phyloP scores from a whole-genome alignment of 768 basidiomycete species.

The Suillus cothurnatus region DNA sequence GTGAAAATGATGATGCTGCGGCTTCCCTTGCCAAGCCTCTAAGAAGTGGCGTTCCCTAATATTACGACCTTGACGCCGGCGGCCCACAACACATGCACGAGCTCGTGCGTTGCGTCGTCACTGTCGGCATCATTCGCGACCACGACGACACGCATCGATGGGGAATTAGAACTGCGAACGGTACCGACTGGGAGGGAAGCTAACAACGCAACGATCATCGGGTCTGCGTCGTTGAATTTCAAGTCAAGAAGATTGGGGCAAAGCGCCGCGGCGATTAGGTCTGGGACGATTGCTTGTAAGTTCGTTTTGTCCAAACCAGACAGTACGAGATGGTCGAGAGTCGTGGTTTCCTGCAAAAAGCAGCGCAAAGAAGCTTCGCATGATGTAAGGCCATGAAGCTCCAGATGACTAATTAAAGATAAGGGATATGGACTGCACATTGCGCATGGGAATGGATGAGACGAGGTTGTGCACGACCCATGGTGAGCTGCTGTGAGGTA shows the following conservation, averaged over 20 bases:
- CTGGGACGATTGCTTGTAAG: background rate
- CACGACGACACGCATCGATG: background rate
- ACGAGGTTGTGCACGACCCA: background rate
- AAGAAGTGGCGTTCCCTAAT: background rate
- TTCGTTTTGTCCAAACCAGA: background rate
- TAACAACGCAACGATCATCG: background rate
- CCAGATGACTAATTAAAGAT: conserved; percentile 8
- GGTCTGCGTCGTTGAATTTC: background rate
- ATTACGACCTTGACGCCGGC: background rate
- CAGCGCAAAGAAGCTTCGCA: conserved; percentile 8
- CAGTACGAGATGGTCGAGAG: conserved; percentile 5
- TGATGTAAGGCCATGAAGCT: conserved; percentile 9
- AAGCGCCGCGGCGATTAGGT: background rate
- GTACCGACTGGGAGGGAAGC: background rate
- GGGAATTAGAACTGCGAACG: background rate
- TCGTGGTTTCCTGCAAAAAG: conserved; percentile 5
- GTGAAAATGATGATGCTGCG: background rate
- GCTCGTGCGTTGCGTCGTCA: background rate
- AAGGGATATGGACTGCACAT: conserved; percentile 10
- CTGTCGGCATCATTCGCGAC: background rate
- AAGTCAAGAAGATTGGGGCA: background rate
- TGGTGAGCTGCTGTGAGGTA: conserved; percentile 28
- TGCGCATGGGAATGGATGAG: conserved; percentile 11
- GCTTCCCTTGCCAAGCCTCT: background rate
- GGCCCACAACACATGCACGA: background rate